Conservation (phyloP, 106 monocot species). For the Platanthera zijinensis region DNA sequence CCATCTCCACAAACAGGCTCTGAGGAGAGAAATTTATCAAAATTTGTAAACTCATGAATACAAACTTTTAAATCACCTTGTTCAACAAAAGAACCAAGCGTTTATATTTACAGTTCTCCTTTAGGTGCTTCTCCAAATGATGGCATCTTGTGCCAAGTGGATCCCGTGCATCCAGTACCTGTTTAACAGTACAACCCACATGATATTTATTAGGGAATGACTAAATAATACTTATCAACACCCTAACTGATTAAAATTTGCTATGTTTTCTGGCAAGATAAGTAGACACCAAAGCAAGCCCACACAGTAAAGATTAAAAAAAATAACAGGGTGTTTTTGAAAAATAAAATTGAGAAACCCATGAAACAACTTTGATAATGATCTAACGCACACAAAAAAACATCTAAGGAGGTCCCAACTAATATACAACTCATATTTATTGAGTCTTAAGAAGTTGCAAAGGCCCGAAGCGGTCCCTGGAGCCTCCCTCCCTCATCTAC, state of each 20-base stretch:
- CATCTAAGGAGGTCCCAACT: not conserved
- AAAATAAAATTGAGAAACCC: not conserved
- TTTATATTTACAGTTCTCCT: constrained; percentile 86
- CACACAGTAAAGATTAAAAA: not conserved
- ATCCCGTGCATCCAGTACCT: constrained; percentile 98
- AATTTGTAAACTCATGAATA: not conserved
- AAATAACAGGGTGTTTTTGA: not conserved
- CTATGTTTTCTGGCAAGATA: not conserved
- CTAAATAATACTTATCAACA: not conserved
- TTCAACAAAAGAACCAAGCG: constrained; percentile 90
- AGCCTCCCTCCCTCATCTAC: too few relatives aligned
- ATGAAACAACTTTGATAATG: not conserved
- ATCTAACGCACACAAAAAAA: not conserved
- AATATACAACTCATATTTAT: not conserved
- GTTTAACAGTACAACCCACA: constrained; percentile 6
- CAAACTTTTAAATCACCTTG: constrained; percentile 41
- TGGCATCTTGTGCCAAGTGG: constrained; percentile 86
- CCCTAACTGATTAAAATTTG: not conserved
- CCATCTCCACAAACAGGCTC: not conserved
- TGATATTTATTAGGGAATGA: not conserved
- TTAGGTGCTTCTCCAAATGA: constrained; percentile 91
- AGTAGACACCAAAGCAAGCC: not conserved
- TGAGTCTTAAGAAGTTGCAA: not conserved
- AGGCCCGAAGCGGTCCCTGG: not conserved
- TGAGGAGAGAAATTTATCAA: not conserved